Evolutionary conservation across 352 stramenopile species (phyloP).

Genomic region (Phytophthora brassicae): DNA sequence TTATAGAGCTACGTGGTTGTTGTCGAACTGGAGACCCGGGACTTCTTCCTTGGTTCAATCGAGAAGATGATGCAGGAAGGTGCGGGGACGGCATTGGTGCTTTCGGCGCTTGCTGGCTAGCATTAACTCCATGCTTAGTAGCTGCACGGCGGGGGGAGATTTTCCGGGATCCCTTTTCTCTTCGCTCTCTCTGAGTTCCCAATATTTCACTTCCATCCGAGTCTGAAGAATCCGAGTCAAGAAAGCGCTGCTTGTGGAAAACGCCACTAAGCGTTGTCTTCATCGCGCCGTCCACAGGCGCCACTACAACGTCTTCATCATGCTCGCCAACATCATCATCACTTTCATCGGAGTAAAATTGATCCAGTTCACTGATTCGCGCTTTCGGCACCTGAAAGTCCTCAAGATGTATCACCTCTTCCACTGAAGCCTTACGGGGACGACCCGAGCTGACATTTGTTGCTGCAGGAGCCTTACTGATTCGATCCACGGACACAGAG

Average conservation of each 20-base stretch:
- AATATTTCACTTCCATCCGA: constrained; percentile 30
- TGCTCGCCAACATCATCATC: constrained; percentile 39
- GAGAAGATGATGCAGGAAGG: constrained; percentile 4
- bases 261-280: constrained; percentile 31
- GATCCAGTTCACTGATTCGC: constrained; percentile 59
- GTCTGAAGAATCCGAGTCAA: constrained; percentile 67
- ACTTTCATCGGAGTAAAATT: constrained; percentile 82
- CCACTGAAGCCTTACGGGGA: constrained; percentile 23
- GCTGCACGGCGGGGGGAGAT: constrained; percentile 1
- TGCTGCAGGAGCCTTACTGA: background rate
- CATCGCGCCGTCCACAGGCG: constrained; percentile 26
- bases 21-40: constrained; percentile 12
- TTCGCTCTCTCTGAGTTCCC: constrained; percentile 3
- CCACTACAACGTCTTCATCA: constrained; percentile 63
- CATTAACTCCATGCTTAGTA: constrained; percentile 10
- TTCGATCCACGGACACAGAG: background rate
- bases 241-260: constrained; percentile 75
- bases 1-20: constrained; percentile 2
- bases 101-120: background rate
- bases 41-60: constrained; percentile 11
- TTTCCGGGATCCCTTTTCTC: constrained; percentile 5
- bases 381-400: constrained; percentile 75
- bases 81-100: background rate
- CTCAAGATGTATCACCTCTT: constrained; percentile 59
- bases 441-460: background rate